Evolutionary conservation across 495 filamentous ascomycete species (phyloP), one percentile per base, ranked within the genome.

Genomic region (Tuber indicum): DNA sequence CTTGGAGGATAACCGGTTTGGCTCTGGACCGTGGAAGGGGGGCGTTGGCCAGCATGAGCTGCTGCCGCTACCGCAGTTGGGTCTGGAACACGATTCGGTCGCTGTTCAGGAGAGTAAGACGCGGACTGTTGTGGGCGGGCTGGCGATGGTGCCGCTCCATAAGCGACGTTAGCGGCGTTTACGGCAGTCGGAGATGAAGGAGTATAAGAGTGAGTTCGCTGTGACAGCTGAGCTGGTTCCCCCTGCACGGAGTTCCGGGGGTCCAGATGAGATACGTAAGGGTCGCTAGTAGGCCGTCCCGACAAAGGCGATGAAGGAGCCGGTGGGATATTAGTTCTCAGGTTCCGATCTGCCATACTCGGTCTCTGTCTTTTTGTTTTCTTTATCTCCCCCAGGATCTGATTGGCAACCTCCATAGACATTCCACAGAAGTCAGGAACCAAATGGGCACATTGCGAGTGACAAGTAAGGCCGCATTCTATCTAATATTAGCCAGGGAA

Each of bases 341-440:
- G 47, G 74, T 74, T 74, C 17, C 58, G 58, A 71, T 76, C 78
- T 2, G 79, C 14, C 74, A 80, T 70, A 32, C 77, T 74, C 14
- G 58, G 58, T 19, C 58, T 17, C 77, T 79, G 81, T 45, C 74
- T 79, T 46, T 74, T 79, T 70, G 81, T 82, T 62, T 82, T 82
- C 66, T 78, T 82, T 73, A 82, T 82, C 76, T 82, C 79, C 32
- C 76, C 76, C 32, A 98, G 86, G 76, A 99, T 98, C 83, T 97
- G 90, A 84, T 98, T 99, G 45, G 96, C 96, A 75, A 92, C 91
- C 77, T 94, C 92, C 96, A 98, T 98, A 72, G 94, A 93, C 95
- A 99, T 99, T 84, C 96, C 96, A 84, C 96, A 99, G 86, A 99
- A 99, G 84, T 99, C 96, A 70, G 96, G 96, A 58, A 99, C 96